Percentiles rank a stretch among this genome's conserved stretches.
phyloP scores from a whole-genome alignment of 768 basidiomycete genomes.

The Russula griseocarnosa region DNA sequence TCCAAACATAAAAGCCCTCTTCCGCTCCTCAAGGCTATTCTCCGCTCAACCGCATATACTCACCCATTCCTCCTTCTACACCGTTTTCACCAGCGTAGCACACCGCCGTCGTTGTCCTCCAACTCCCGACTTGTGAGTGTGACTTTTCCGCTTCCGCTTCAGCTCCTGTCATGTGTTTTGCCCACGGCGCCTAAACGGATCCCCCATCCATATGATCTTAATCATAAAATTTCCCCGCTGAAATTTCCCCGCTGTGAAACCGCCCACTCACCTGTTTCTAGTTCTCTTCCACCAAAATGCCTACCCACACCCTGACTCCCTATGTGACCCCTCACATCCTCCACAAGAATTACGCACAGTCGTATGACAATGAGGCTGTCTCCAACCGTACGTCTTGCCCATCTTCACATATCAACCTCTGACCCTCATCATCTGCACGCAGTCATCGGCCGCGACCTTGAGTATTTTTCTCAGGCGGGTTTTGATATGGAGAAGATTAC shows the following conservation, averaged over 20 bases:
- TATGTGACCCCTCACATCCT: constrained; percentile 88
- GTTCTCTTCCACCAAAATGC: constrained; percentile 45
- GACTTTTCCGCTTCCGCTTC: not conserved
- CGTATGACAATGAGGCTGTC: constrained; percentile 58
- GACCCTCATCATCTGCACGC: constrained; percentile 27
- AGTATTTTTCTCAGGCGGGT: constrained; percentile 97
- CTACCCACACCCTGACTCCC: constrained; percentile 67
- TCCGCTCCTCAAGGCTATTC: not conserved
- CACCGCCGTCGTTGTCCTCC: not conserved
- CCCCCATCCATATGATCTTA: constrained; percentile 13
- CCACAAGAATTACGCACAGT: constrained; percentile 80
- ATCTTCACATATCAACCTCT: not conserved
- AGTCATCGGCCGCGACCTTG: constrained; percentile 92
- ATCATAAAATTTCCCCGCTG: constrained; percentile 13
- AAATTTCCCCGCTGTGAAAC: not conserved
- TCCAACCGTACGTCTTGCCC: constrained; percentile 50
- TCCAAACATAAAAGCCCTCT: constrained; percentile 16
- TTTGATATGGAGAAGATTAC: constrained; percentile 99
- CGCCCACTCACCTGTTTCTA: constrained; percentile 12
- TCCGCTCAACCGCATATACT: not conserved
- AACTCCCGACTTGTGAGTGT: constrained; percentile 6
- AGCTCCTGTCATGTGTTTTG: constrained; percentile 9
- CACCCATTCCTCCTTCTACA: not conserved
- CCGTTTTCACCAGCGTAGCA: not conserved
- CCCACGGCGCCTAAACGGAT: constrained; percentile 14